Percentiles rank a stretch among this genome's conserved stretches.
These are phyloP conservation scores for Thermoascus crustaceus DNA, from an alignment of 2,329 filamentous ascomycete genomes.

Conservation along the genomic window DNA sequence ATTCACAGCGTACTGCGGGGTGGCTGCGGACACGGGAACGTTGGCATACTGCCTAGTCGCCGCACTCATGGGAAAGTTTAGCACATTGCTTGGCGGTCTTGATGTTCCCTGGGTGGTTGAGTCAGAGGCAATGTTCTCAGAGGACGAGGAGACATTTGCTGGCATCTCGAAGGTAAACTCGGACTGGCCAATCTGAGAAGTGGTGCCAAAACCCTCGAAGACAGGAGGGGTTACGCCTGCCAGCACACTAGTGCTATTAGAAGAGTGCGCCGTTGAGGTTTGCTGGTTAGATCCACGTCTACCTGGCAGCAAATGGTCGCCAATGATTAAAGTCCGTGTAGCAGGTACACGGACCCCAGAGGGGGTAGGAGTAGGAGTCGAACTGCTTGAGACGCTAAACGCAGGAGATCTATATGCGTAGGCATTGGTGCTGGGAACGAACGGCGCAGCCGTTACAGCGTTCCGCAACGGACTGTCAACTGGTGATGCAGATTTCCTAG, in stretches of 20 bases:
- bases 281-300: not conserved
- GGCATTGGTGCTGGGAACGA: slow-evolving; percentile 9
- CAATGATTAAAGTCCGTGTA: slow-evolving; percentile 11
- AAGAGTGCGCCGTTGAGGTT: not conserved
- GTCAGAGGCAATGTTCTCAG: too few relatives aligned
- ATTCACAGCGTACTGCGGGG: not conserved
- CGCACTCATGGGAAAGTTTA: not conserved
- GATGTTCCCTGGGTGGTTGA: not conserved
- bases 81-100: not conserved
- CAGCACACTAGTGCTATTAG: not conserved
- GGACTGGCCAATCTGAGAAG: not conserved
- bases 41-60: not conserved
- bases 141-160: too few relatives aligned
- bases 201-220: not conserved
- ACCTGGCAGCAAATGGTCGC: slow-evolving; percentile 19
- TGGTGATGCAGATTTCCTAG: slow-evolving; percentile 1
- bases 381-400: slow-evolving; percentile 6
- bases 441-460: slow-evolving; percentile 8
- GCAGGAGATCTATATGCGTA: slow-evolving; percentile 6
- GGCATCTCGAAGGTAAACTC: too few relatives aligned
- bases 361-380: slow-evolving; percentile 1
- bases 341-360: slow-evolving; percentile 5
- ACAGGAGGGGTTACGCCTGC: not conserved
- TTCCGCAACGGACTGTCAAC: slow-evolving; percentile 4
- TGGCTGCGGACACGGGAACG: not conserved